A percentile compares a stretch with the other conserved stretches of the same genome.
Conservation (phyloP, 306 rosid genomes). For the Ormosia emarginata region DNA sequence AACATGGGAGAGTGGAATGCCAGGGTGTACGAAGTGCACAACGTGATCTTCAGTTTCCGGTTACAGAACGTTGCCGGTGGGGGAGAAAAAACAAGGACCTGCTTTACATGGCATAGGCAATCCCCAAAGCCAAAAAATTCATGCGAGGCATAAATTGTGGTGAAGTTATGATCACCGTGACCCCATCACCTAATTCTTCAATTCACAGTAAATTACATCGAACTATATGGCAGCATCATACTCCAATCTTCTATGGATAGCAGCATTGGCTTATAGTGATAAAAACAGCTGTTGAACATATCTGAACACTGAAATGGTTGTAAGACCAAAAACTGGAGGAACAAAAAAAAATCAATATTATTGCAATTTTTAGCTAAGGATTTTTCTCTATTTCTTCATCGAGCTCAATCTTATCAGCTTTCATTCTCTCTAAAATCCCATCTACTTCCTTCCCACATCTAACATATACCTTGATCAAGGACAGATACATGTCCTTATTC, state of each 20-base stretch:
- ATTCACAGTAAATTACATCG: background rate
- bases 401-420: slow-evolving; percentile 34
- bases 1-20: too few relatives aligned
- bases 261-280: slow-evolving; percentile 57
- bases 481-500: slow-evolving; percentile 48
- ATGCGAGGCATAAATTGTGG: background rate
- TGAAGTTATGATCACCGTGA: background rate
- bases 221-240: slow-evolving; percentile 47
- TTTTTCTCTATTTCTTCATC: slow-evolving; percentile 40
- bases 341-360: background rate
- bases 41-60: too few relatives aligned
- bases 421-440: slow-evolving; percentile 42
- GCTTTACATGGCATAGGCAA: background rate
- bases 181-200: background rate
- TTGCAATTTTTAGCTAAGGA: slow-evolving; percentile 27
- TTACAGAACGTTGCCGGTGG: too few relatives aligned
- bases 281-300: background rate
- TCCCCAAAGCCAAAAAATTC: background rate
- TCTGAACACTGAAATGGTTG: background rate
- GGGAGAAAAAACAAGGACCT: too few relatives aligned
- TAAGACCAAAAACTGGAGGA: background rate
- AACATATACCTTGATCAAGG: slow-evolving; percentile 39
- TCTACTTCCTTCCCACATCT: slow-evolving; percentile 44
- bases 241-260: slow-evolving; percentile 67
- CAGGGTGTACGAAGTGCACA: too few relatives aligned